These are phyloP conservation scores for Penicillium cataractarum DNA, from an alignment of 495 filamentous ascomycete genomes.

Conservation along the genomic window DNA sequence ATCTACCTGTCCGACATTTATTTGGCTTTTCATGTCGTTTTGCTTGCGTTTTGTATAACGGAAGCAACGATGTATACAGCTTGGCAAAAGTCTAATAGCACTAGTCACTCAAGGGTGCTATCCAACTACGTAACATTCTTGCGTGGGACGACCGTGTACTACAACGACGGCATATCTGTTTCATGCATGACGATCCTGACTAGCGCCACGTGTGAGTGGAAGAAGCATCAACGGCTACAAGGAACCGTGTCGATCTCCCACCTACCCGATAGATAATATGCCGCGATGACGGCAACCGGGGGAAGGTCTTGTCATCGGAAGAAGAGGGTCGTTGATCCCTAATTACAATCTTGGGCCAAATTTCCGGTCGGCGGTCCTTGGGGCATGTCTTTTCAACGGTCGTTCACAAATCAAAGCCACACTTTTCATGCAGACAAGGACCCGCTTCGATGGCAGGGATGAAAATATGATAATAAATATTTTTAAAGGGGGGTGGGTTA, in stretches of 20 bases:
- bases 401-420: slow-evolving; percentile 26
- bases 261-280: slow-evolving; percentile 36
- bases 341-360: slow-evolving; percentile 24
- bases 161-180: slow-evolving; percentile 21
- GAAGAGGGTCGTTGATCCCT: slow-evolving; percentile 20
- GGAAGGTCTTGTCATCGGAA: slow-evolving; percentile 14
- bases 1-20: slow-evolving; percentile 7
- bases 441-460: slow-evolving; percentile 31
- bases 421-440: slow-evolving; percentile 27
- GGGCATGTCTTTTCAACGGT: slow-evolving; percentile 24
- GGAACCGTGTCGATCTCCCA: slow-evolving; percentile 51
- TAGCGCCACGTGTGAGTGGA: slow-evolving; percentile 49
- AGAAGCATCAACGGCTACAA: slow-evolving; percentile 50
- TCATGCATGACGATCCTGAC: slow-evolving; percentile 50
- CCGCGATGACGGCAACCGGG: slow-evolving; percentile 5
- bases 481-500: not conserved
- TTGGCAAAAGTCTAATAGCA: not conserved
- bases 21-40: slow-evolving; percentile 8
- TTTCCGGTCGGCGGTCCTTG: slow-evolving; percentile 17
- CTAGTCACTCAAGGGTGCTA: not conserved
- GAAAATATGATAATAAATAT: not conserved
- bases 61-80: not conserved
- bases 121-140: not conserved
- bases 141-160: slow-evolving; percentile 10
- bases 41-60: not conserved